phyloP scores from a whole-genome alignment of 192 early-diverging fungal species.

The Entophlyctis luteolus region DNA sequence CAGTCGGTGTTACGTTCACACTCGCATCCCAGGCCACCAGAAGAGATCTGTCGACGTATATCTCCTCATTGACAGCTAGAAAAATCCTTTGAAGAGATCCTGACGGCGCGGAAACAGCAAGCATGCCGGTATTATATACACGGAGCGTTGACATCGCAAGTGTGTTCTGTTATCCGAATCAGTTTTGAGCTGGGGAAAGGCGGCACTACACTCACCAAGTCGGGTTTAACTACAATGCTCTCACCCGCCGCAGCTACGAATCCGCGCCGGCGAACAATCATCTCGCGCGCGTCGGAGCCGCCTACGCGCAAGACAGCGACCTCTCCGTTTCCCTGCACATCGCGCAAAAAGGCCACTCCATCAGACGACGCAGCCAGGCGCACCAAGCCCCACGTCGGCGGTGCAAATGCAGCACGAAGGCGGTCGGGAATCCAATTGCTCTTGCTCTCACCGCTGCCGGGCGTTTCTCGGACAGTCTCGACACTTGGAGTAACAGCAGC shows the following conservation, averaged over 20 bases:
- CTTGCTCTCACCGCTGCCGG: background rate
- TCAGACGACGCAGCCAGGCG: no score
- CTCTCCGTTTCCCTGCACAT: no score
- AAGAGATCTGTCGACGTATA: slow-evolving; percentile 62
- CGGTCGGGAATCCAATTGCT: background rate
- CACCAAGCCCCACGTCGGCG: background rate
- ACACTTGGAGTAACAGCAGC: background rate
- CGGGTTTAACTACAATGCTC: background rate
- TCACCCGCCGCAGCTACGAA: slow-evolving; percentile 16
- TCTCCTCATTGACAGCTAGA: slow-evolving; percentile 65
- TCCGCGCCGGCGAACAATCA: background rate
- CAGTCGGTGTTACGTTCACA: background rate
- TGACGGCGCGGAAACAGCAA: slow-evolving; percentile 64
- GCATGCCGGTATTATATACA: slow-evolving; percentile 61
- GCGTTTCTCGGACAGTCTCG: background rate
- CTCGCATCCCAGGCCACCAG: slow-evolving; percentile 28
- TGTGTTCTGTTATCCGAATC: slow-evolving; percentile 37
- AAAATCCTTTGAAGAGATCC: slow-evolving; percentile 64
- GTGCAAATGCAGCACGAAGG: background rate
- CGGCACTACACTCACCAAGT: background rate
- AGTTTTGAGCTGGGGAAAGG: background rate
- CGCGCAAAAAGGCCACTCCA: no score
- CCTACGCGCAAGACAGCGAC: background rate
- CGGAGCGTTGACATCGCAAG: slow-evolving; percentile 54
- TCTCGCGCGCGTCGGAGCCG: background rate